Evolutionary conservation across 805 yeast genomes (phyloP), one percentile per base, ranked within the genome.

Genomic region (Yarrowia sp.): DNA sequence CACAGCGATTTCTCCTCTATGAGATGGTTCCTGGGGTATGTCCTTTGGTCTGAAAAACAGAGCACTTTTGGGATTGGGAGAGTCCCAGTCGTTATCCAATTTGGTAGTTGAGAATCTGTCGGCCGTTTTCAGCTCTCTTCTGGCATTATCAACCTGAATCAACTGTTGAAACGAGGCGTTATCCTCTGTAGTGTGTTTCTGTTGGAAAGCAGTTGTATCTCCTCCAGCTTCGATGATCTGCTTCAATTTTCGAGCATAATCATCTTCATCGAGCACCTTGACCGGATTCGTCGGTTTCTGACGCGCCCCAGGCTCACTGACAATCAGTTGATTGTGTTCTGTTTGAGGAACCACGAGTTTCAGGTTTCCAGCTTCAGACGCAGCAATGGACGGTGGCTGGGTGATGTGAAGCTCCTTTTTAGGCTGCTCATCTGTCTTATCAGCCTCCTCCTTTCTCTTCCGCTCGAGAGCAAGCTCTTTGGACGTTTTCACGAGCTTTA

Each of bases 111-210:
- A 43, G 7, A 43, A 58, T 24, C 50, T 42, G 30, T 58, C 50
- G 12, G 64, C 49, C 1, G 33, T 19, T 30, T 58, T 58, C 40
- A 17, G 9, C n/a, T 58, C n/a, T 43, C 64, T 42, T 19, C n/a
- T 30, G 12, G 69, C 69, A 24, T 71, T 71, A 33, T 71, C 69
- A 36, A 64, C 53, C 24, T 74, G 76, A 17, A 75, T 63, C 9
- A 74, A 63, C 19, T 68, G 52, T 39, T 71, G 70, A 55, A 74
- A 74, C 30, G 76, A 74, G 19, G 70, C 74, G 61, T 75, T 75
- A 52, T 75, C 77, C 55, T 75, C 77, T 1, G 77, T 74, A 1
- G 76, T 75, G 40, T 69, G 71, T 13, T 69, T 71, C 4, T 71
- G 72, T 61, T 75, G 77, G 44, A 73, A 75, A 20, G 60, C 55